Base-by-base conservation (phyloP, 2,329 filamentous ascomycete genomes). In the Phaeosphaeria sp. region DNA sequence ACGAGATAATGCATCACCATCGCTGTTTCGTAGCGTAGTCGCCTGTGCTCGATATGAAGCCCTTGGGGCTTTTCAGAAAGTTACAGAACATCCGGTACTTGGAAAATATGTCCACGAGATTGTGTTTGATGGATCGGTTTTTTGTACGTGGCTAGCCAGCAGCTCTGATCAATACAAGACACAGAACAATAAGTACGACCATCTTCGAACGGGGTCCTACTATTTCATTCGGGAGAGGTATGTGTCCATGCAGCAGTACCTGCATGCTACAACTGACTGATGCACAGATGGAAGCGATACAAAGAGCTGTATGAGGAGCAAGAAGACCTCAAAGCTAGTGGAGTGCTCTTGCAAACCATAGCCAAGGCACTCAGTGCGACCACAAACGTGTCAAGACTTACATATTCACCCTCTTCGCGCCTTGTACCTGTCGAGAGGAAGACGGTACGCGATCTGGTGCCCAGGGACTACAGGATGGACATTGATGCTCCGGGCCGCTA, bases 41-140 rank as follows among this genome's bases (percentile, higher is more conserved):
- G 69, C 64, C 39, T 70, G 71, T 52, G 62, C 69, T n/a, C 58
- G 73, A 20, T 71, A 74, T 49, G 58, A 67, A 41, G 68, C 69
- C 18, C 61, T 75, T n/a, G 62, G 67, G 13, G 65, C 67, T 17
- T 66, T 73, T 9, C 63, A 73, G 47, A 68, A 67, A 3, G 62
- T 73, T 11, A 65, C 71, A 6, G 39, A 66, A 9, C 66, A 73
- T 21, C 21, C 66, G 3, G 52, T 63, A 11, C 72, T 70, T 20
- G 58, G 56, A 20, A 66, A 50, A 18, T 74, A 71, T 49, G 68
- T 74, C 11, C 72, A 64, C 44, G 68, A 73, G 43, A 65, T 76
- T n/a, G 50, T 74, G 33, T 75, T 72, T 41, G 73, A 75, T 56
- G 70, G 65, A 3, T 70, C 71, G 2, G 27, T 67, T 1, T 74